Percentiles rank a stretch among this genome's conserved stretches.
Conservation (phyloP, 1,284 basidiomycete genomes). For the Tetrapyrgos nigripes region DNA sequence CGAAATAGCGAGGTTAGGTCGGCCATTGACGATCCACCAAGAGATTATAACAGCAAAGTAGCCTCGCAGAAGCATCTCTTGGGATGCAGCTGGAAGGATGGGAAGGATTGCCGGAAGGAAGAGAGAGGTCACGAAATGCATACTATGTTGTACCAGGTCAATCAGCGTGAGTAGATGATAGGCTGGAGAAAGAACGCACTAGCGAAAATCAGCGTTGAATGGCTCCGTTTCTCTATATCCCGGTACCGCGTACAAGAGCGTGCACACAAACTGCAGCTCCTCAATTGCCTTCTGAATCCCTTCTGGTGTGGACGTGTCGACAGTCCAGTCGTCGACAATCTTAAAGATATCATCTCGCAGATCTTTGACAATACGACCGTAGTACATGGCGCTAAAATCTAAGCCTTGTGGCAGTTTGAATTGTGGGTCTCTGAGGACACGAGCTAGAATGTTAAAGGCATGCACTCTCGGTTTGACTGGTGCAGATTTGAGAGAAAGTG, state of each 20-base stretch:
- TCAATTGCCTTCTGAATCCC: conserved; percentile 51
- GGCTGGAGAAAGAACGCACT: conserved; percentile 38
- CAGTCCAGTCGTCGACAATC: conserved; percentile 57
- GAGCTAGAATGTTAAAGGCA: conserved; percentile 52
- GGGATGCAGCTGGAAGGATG: conserved; percentile 41
- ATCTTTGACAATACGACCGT: conserved; percentile 32
- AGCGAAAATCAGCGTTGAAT: conserved; percentile 54
- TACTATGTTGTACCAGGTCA: conserved; percentile 35
- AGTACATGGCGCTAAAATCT: conserved; percentile 29
- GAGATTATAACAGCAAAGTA: conserved; percentile 46
- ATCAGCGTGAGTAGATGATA: not conserved
- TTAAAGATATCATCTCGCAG: conserved; percentile 34
- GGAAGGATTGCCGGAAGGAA: conserved; percentile 52
- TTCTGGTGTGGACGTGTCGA: conserved; percentile 35
- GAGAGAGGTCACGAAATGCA: conserved; percentile 62
- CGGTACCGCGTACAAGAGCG: conserved; percentile 48
- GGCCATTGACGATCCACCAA: conserved; percentile 49
- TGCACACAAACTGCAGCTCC: conserved; percentile 49
- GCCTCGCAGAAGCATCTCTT: conserved; percentile 48
- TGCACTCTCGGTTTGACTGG: conserved; percentile 32
- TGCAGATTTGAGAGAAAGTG: conserved; percentile 20
- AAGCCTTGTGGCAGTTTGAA: conserved; percentile 30
- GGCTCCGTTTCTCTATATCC: conserved; percentile 43
- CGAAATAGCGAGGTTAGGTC: conserved; percentile 44
- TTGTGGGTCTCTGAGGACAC: conserved; percentile 48